Conservation (phyloP, 1,139 yeast genomes). For the Arxiozyma bovina region DNA sequence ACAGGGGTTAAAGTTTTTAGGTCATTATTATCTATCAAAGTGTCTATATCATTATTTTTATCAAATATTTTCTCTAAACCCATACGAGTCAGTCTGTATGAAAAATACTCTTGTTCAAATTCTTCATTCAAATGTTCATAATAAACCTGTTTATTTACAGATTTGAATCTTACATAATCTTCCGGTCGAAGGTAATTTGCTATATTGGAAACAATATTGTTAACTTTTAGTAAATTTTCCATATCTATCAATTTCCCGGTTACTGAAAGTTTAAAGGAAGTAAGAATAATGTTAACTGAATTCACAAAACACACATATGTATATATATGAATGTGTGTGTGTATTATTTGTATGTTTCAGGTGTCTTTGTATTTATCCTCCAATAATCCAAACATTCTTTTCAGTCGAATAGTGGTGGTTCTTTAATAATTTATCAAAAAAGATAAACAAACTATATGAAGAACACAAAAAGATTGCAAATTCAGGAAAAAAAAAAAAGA, state of each 20-base stretch:
- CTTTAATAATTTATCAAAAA: background rate
- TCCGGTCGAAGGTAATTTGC: constrained; percentile 18
- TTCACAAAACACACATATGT: too few species aligned
- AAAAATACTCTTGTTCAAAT: constrained; percentile 41
- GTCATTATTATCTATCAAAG: constrained; percentile 7
- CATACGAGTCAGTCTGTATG: constrained; percentile 39
- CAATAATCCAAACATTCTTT: background rate
- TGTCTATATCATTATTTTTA: constrained; percentile 8
- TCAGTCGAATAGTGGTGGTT: background rate
- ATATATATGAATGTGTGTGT: too few species aligned
- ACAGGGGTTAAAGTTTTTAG: constrained; percentile 8
- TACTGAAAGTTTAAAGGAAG: background rate
- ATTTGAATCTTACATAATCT: constrained; percentile 31
- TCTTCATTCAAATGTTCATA: constrained; percentile 31
- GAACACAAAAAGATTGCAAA: background rate
- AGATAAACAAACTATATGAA: too few species aligned
- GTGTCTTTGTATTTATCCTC: background rate
- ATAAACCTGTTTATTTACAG: constrained; percentile 28
- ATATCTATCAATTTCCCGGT: constrained; percentile 5
- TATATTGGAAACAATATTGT: constrained; percentile 19
- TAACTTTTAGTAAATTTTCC: constrained; percentile 24
- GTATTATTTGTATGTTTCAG: background rate
- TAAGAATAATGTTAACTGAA: background rate
- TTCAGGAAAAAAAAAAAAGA: too few species aligned
- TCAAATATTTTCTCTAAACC: constrained; percentile 39